These are phyloP conservation scores for Pythium dissotocum DNA, from an alignment of 352 stramenopile species.

Conservation along the genomic window DNA sequence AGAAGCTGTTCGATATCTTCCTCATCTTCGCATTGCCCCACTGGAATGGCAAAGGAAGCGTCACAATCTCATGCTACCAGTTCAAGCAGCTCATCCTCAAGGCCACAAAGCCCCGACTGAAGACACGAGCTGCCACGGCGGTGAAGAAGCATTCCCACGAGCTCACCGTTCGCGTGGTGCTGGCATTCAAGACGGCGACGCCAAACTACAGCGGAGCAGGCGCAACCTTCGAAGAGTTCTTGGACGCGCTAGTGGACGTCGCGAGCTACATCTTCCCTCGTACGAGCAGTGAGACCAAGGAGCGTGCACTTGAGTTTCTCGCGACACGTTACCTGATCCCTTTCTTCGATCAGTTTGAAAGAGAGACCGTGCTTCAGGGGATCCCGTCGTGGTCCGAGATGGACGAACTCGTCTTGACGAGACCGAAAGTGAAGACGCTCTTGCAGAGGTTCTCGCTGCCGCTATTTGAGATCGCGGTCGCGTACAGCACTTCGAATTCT, in stretches of 20 bases:
- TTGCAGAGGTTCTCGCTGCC: conserved; percentile 44
- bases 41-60: conserved; percentile 33
- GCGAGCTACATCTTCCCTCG: conserved; percentile 43
- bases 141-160: conserved; percentile 33
- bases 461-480: conserved; percentile 42
- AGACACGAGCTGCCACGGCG: conserved; percentile 20
- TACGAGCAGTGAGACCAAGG: conserved; percentile 26
- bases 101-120: conserved; percentile 17
- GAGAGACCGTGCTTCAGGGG: conserved; percentile 1
- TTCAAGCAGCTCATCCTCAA: conserved; percentile 66
- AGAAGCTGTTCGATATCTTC: conserved; percentile 70
- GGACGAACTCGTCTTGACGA: conserved; percentile 32
- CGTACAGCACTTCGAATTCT: conserved; percentile 48
- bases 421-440: conserved; percentile 32
- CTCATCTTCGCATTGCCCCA: conserved; percentile 61
- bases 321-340: conserved; percentile 40
- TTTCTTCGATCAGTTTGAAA: conserved; percentile 29
- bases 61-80: conserved; percentile 59
- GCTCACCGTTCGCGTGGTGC: conserved; percentile 42
- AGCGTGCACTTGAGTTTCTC: conserved; percentile 43
- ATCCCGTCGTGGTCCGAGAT: conserved; percentile 45
- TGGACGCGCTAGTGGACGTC: conserved; percentile 61
- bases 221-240: conserved; percentile 53
- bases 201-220: conserved; percentile 29
- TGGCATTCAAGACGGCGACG: conserved; percentile 39